Percentiles rank a stretch among this genome's conserved stretches.
Conservation (phyloP, 495 filamentous ascomycete species). For the Neohortaea acidophila region DNA sequence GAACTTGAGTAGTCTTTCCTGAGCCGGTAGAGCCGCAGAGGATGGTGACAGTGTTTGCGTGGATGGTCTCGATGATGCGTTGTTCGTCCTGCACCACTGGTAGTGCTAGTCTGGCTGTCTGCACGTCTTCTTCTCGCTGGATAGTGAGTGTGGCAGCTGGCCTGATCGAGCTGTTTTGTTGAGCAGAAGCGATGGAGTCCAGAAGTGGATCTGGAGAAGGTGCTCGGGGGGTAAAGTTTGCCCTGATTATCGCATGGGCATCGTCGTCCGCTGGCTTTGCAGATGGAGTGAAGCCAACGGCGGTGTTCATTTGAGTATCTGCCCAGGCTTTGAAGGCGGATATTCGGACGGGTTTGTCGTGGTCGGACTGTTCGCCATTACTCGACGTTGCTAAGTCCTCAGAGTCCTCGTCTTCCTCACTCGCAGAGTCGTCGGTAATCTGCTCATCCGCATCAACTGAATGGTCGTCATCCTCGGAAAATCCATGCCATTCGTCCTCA, state of each 20-base stretch:
- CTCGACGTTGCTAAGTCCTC: constrained; percentile 14
- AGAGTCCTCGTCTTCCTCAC: constrained; percentile 17
- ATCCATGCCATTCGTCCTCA: constrained; percentile 43
- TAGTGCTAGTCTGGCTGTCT: constrained; percentile 59
- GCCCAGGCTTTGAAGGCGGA: constrained; percentile 95
- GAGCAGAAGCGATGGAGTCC: constrained; percentile 49
- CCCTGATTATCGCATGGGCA: constrained; percentile 15
- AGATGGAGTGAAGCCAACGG: constrained; percentile 44
- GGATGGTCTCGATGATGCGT: constrained; percentile 94
- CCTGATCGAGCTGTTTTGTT: constrained; percentile 6
- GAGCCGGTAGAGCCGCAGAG: constrained; percentile 94
- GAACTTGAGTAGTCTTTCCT: constrained; percentile 93
- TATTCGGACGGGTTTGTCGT: constrained; percentile 28
- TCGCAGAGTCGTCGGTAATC: constrained; percentile 4
- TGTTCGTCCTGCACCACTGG: constrained; percentile 92
- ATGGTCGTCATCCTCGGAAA: constrained; percentile 17
- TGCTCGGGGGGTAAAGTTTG: constrained; percentile 44
- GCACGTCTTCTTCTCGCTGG: constrained; percentile 53
- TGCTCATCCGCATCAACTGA: neutral
- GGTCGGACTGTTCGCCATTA: constrained; percentile 27
- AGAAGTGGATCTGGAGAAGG: constrained; percentile 59
- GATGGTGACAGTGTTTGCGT: constrained; percentile 72
- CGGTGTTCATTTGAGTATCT: constrained; percentile 65
- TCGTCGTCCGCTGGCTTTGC: constrained; percentile 1
- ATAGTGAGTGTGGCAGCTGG: constrained; percentile 27